phyloP scores from a whole-genome alignment of 1,284 basidiomycete genomes.

The Fistulina hepatica region DNA sequence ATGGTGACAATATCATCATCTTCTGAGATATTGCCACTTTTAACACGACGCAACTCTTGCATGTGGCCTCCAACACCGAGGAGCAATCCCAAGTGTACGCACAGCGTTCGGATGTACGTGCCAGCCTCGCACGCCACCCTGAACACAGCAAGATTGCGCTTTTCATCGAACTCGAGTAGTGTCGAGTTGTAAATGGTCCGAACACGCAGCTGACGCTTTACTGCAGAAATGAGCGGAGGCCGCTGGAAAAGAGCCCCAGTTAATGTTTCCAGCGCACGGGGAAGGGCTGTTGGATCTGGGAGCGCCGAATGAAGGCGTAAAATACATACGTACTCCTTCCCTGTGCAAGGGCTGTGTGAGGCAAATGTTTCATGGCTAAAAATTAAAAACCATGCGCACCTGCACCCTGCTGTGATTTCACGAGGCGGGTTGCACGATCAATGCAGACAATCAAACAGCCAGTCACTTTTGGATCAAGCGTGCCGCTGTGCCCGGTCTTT shows the following conservation, averaged over 20 bases:
- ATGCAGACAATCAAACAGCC: conserved; percentile 99
- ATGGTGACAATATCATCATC: conserved; percentile 99
- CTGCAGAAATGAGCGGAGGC: conserved; percentile 96
- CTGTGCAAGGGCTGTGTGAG: conserved; percentile 28
- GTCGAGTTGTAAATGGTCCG: conserved; percentile 97
- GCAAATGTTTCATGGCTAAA: conserved; percentile 10
- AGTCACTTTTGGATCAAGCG: conserved; percentile 98
- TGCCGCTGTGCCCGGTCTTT: conserved; percentile 98
- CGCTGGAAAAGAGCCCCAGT: conserved; percentile 99
- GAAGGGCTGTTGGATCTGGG: conserved; percentile 75
- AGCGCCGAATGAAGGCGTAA: conserved; percentile 84
- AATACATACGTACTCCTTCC: conserved; percentile 98
- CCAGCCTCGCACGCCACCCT: conserved; percentile 99
- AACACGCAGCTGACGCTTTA: conserved; percentile 96
- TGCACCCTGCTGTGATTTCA: conserved; percentile 97
- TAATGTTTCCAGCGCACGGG: conserved; percentile 90
- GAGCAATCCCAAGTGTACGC: conserved; percentile 92
- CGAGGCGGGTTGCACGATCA: conserved; percentile 98
- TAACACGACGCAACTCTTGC: conserved; percentile 94
- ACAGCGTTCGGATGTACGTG: conserved; percentile 96
- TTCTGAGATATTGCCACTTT: conserved; percentile 94
- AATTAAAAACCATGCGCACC: conserved; percentile 34
- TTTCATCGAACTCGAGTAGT: conserved; percentile 95
- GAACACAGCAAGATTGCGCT: conserved; percentile 94
- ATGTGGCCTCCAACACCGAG: conserved; percentile 98